Evolutionary conservation across 169 alveolate species (phyloP), one percentile per base, ranked within the genome.

Genomic region (Eimeria praecox): DNA sequence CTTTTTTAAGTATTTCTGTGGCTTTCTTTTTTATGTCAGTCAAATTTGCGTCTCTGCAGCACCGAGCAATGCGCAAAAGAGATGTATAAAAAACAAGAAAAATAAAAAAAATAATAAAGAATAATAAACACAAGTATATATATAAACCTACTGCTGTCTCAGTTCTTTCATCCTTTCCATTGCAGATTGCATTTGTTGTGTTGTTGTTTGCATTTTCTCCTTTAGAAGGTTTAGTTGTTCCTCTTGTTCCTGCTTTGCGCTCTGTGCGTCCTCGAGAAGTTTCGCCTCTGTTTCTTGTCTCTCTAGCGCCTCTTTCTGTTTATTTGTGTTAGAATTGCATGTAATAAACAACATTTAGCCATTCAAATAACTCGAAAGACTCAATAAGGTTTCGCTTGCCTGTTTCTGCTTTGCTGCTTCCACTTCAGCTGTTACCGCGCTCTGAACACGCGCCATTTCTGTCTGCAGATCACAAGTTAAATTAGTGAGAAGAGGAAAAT

Each of bases 21-120:
- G 24, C 52, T 46, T 44, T 42, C 30, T 1, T 35, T 20, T 86
- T 56, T 6, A 16, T 20, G 5, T 30, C 38, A 14, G 42, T 59
- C 44, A 86, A 38, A 16, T 52, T 80, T 5, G 92, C 38, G 66
- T 86, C 92, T 42, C 92, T 86, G 92, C 30, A 33, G 64, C 59
- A 62, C 40, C 14, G 44, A 59, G 14, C 35, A 49, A 49, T 42
- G 9, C 12, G 91, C 30, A 83, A 83, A 30, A 44, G 77, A 18
- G 46, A 24, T 83, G 75, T 54, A 3, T 54, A 38, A 6, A 8
- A 20, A 54, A 42, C 64, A 78, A 33, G 18, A 49, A 5, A 83
- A 33, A 52, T 33, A 8, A 27, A 3, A 4, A 12, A 2, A 18
- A 9, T n/a, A n/a, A 49, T 1, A 83, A 33, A 52, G 35, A 8